Evolutionary conservation across 208 protist species (phyloP), one percentile per base, ranked within the genome.

Genomic region (Acanthamoeba castellanii): DNA sequence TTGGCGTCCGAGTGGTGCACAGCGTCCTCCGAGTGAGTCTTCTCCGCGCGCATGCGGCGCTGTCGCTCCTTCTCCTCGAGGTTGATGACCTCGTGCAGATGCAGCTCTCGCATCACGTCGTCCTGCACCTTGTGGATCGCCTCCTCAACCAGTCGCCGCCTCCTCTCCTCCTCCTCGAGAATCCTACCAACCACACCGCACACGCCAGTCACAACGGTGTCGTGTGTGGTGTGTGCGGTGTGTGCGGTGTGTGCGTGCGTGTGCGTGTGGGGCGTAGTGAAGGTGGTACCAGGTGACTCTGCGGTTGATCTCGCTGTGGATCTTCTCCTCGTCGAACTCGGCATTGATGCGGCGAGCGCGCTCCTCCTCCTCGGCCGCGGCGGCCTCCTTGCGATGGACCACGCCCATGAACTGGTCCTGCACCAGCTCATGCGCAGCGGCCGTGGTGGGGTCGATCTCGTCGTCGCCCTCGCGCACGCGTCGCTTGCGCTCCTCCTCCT

Each of bases 401-500:
- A 74, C 59, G 85, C 85, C 70, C 85, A 92, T 92, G 61, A 92
- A 92, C 61, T 92, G 85, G 16, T 92, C 85, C 85, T 92, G 85
- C 52, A 92, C 45, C 34, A 34, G 59, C 27, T 92, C 52, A 55
- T 70, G 85, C 30, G 18, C 57, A 25, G 59, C 85, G 22, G 85
- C 52, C 9, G 85, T 72, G 22, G 18, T 30, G 34, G 85, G 55
- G 61, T 92, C 61, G 27, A 92, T 70, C 59, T 74, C 61, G 42
- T 85, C 42, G 37, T 52, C 74, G 20, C 85, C 85, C 32, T 82
- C 74, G 42, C 22, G 1, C 8, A 92, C 32, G 52, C 85, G 52
- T 2, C 85, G 27, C 61, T 70, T 72, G 52, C 85, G 85, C 85
- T 92, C 85, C 34, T 45, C 55, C 61, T 92, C 85, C 42, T 92